phyloP scores from a whole-genome alignment of 1,284 basidiomycete genomes.

The Moesziomyces antarcticus region DNA sequence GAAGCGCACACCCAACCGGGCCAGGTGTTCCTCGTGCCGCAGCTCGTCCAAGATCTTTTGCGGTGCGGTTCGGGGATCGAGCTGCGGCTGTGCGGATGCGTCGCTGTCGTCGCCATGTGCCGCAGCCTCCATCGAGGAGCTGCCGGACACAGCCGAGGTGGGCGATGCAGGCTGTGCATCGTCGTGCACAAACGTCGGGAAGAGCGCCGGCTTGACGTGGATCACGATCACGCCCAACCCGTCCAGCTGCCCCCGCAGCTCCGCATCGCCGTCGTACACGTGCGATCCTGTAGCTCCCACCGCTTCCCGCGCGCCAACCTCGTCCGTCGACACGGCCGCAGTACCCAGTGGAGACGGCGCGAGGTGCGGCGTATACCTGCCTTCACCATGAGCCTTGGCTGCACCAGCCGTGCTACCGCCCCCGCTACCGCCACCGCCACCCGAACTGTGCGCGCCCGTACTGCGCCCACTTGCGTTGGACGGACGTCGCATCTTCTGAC shows the following conservation, averaged over 20 bases:
- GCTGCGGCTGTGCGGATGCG: slow-evolving; percentile 4
- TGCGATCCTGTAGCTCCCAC: slow-evolving; percentile 23
- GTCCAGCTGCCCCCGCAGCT: slow-evolving; percentile 35
- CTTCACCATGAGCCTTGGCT: slow-evolving; percentile 16
- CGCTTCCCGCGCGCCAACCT: slow-evolving; percentile 15
- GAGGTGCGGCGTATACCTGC: slow-evolving; percentile 14
- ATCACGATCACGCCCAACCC: slow-evolving; percentile 57
- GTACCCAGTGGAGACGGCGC: slow-evolving; percentile 42
- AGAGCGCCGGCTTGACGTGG: slow-evolving; percentile 61
- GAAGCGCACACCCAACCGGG: slow-evolving; percentile 54
- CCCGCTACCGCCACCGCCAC: not conserved
- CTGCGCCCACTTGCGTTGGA: slow-evolving; percentile 26
- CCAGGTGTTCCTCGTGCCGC: slow-evolving; percentile 28
- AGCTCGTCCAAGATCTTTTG: slow-evolving; percentile 57
- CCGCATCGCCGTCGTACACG: slow-evolving; percentile 52
- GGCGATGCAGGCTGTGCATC: slow-evolving; percentile 2
- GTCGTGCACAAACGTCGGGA: slow-evolving; percentile 45
- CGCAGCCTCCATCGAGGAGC: slow-evolving; percentile 8
- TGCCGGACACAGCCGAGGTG: slow-evolving; percentile 6
- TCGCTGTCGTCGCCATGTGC: slow-evolving; percentile 6
- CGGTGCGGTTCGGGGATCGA: slow-evolving; percentile 51
- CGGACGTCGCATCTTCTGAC: slow-evolving; percentile 20
- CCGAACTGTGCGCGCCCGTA: slow-evolving; percentile 1
- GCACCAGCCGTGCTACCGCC: too few species aligned
- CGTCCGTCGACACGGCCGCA: slow-evolving; percentile 17